These are phyloP conservation scores for Digitaria exilis DNA, from an alignment of 202 grass and related monocot genomes.

Conservation along the genomic window DNA sequence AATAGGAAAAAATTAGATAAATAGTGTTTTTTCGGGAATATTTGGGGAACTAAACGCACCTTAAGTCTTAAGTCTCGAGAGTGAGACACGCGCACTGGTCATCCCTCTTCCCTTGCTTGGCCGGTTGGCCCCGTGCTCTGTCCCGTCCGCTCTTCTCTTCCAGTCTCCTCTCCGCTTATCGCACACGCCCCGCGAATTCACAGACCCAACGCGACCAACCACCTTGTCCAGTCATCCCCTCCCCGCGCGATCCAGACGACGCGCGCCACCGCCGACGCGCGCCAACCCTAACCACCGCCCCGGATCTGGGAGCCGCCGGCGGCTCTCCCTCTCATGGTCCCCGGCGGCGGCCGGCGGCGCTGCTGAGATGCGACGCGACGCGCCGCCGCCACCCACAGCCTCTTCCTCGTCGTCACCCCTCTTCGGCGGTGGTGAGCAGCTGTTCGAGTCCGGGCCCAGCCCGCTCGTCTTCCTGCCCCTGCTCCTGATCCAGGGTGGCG, in stretches of 20 bases:
- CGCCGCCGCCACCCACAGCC: conserved; percentile 45
- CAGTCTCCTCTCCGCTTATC: conserved; percentile 27
- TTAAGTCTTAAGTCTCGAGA: no score
- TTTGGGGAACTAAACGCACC: no score
- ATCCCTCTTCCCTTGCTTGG: conserved; percentile 3
- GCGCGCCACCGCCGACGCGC: conserved; percentile 35
- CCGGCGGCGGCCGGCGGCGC: conserved; percentile 44
- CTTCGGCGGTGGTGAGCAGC: conserved; percentile 55
- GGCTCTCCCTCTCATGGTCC: conserved; percentile 61
- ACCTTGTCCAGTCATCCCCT: conserved; percentile 22
- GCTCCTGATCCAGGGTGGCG: conserved; percentile 93
- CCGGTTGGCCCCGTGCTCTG: background rate
- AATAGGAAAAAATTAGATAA: no score
- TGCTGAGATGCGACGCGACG: conserved; percentile 83
- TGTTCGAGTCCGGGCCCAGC: conserved; percentile 69
- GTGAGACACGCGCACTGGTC: background rate
- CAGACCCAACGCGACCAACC: conserved; percentile 22
- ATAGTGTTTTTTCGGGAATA: no score
- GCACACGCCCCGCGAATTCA: conserved; percentile 31
- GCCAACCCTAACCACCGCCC: conserved; percentile 29
- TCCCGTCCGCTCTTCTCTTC: conserved; percentile 6
- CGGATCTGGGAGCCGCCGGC: conserved; percentile 51
- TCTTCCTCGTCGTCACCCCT: conserved; percentile 44
- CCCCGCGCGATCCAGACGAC: conserved; percentile 46
- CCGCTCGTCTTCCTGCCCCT: conserved; percentile 96